phyloP scores from a whole-genome alignment of 352 stramenopile species.

The Phytopythium vexans region DNA sequence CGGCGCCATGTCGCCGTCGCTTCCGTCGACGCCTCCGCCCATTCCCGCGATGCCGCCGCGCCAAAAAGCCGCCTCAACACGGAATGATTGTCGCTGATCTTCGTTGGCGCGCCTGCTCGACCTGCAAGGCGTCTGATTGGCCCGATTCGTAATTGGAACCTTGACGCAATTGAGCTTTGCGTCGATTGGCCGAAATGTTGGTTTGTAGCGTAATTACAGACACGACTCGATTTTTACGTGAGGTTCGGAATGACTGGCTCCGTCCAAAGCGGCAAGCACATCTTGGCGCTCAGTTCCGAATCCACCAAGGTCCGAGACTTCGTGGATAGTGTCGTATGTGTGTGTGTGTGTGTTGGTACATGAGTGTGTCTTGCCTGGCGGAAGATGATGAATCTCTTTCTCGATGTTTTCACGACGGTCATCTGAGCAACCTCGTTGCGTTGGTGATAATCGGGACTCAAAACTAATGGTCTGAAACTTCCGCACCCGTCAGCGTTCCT shows the following conservation, averaged over 20 bases:
- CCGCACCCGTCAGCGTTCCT: conserved; percentile 1
- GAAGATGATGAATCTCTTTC: conserved; percentile 86
- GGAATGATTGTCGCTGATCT: not conserved
- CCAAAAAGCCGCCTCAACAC: conserved; percentile 2
- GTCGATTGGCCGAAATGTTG: conserved; percentile 1
- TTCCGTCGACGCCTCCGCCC: conserved; percentile 6
- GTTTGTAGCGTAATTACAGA: not conserved
- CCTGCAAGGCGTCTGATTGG: conserved; percentile 1
- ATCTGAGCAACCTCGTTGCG: conserved; percentile 68
- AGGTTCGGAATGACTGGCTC: conserved; percentile 1
- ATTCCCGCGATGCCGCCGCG: conserved; percentile 5
- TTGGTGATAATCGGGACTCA: conserved; percentile 87
- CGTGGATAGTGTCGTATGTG: not conserved
- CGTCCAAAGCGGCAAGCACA: not conserved
- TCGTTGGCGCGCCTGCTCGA: no score
- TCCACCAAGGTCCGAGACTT: not conserved
- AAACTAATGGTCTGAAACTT: conserved; percentile 80
- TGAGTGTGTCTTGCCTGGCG: conserved; percentile 10
- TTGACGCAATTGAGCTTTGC: no score
- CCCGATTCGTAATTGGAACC: not conserved
- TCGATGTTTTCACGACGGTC: conserved; percentile 90
- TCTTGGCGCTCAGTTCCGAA: conserved; percentile 13
- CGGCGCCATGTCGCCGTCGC: conserved; percentile 6
- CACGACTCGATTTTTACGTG: not conserved
- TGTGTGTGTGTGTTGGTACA: conserved; percentile 5